These are phyloP conservation scores for Globomyces sp. DNA, from an alignment of 371 early-diverging fungal genomes.

Conservation along the genomic window DNA sequence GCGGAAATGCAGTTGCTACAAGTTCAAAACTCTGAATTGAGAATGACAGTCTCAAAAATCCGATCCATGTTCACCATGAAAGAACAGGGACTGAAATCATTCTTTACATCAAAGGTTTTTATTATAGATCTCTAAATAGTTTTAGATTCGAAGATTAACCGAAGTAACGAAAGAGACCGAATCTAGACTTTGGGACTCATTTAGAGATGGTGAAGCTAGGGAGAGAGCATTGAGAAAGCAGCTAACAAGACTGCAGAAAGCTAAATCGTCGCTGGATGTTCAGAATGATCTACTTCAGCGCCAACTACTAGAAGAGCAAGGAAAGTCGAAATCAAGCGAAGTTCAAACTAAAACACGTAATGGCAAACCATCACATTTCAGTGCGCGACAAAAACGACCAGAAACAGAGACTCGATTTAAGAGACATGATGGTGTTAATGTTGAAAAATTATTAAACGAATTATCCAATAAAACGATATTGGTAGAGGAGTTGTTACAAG, in stretches of 20 bases:
- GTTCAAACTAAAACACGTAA: conserved; percentile 39
- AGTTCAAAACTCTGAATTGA: conserved; percentile 51
- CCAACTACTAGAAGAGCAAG: conserved; percentile 40
- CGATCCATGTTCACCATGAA: conserved; percentile 54
- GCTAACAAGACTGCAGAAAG: conserved; percentile 44
- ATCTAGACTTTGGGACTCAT: conserved; percentile 58
- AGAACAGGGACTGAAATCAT: conserved; percentile 44
- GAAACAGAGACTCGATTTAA: conserved; percentile 34
- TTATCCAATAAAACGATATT: conserved; percentile 42
- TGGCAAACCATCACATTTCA: conserved; percentile 19
- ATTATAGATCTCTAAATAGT: too few species aligned
- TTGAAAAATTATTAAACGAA: conserved; percentile 38
- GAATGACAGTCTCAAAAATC: conserved; percentile 55
- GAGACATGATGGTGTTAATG: conserved; percentile 41
- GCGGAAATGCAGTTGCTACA: conserved; percentile 35
- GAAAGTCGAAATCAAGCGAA: conserved; percentile 41
- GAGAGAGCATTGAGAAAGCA: conserved; percentile 47
- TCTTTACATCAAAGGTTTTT: conserved; percentile 43
- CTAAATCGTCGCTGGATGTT: conserved; percentile 24
- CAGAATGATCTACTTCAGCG: conserved; percentile 35
- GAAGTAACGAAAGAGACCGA: conserved; percentile 50
- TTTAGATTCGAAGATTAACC: conserved; percentile 43
- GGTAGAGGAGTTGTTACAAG: conserved; percentile 41
- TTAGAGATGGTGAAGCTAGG: conserved; percentile 52
- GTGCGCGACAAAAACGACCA: conserved; percentile 32